phyloP scores from a whole-genome alignment of 371 early-diverging fungal species.

The Mortierella sp. region DNA sequence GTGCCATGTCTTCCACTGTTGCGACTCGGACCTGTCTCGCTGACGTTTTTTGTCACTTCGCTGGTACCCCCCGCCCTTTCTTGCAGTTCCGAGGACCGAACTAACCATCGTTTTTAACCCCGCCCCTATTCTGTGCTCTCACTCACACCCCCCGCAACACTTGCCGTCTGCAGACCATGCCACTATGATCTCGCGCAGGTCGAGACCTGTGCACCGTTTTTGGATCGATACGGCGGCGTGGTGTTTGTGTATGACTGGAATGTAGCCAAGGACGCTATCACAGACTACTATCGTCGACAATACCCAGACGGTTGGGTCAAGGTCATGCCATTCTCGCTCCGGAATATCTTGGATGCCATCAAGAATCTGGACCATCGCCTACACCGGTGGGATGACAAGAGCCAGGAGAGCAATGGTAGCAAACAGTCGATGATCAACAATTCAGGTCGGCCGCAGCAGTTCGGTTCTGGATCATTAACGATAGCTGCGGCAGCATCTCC shows the following conservation, averaged over 20 bases:
- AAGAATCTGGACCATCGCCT: conserved; percentile 45
- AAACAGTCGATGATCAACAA: too few species aligned
- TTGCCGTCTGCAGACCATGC: conserved; percentile 29
- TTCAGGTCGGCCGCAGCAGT: too few species aligned
- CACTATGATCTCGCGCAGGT: conserved; percentile 53
- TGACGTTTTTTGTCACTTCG: too few species aligned
- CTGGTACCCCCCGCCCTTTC: too few species aligned
- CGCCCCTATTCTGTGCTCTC: too few species aligned
- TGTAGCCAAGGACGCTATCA: conserved; percentile 49
- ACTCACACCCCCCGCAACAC: background rate
- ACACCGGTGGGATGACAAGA: conserved; percentile 11
- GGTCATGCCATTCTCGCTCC: conserved; percentile 47
- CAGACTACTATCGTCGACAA: conserved; percentile 46
- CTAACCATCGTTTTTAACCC: too few species aligned
- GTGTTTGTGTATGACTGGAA: conserved; percentile 56
- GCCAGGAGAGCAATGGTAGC: background rate
- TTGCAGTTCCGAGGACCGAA: too few species aligned
- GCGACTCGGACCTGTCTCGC: too few species aligned
- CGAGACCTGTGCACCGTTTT: conserved; percentile 52
- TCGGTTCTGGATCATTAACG: background rate
- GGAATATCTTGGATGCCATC: conserved; percentile 44
- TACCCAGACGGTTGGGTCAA: conserved; percentile 53
- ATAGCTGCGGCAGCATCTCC: background rate
- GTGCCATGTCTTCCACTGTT: too few species aligned
- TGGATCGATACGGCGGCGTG: conserved; percentile 52